Evolutionary conservation across 768 basidiomycete genomes (phyloP), one percentile per base, ranked within the genome.

Genomic region (Boletus tylopilopsis): DNA sequence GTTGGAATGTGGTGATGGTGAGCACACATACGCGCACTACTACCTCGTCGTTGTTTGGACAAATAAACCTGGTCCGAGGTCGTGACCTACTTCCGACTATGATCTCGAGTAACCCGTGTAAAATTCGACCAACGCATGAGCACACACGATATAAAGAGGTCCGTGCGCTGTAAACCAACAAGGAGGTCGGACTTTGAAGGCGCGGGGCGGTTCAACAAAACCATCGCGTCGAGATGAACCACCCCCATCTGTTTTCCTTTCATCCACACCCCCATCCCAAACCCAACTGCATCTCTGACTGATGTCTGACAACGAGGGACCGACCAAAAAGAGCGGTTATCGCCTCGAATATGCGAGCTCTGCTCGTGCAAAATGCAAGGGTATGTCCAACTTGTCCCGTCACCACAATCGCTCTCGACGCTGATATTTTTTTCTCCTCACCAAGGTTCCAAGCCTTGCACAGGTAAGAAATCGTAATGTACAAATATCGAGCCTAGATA

Each of bases 341-440:
- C 82, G 89, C 57, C 72, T 91, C 35, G 89, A 91, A 68, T 90
- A 90, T 68, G 82, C 89, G 44, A 51, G 69, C 38, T 82, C 80
- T 49, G 75, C 70, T 51, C 77, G 88, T 50, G 74, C 87, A 30
- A 87, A 87, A 71, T 91, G 88, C 72, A 90, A 87, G 75, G 89
- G 88, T 85, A 52, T 44, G 75, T 66, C 42, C 42, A 18, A 22
- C 36, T 18, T 32, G 22, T 29, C 38, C 18, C 24, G 38, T 25
- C 54, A 59, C 55, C 60, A 45, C 56, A 46, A 47, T 38, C 54
- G 47, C 29, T 29, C 52, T 41, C 39, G 53, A 46, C 53, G 45
- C 56, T 67, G 42, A 65, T 42, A 43, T 38, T 41, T 47, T 44
- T 38, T 41, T 47, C 57, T 64, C 34, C n/a, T n/a, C 40, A 51